Conservation (phyloP, 768 basidiomycete species). For the Xerocomus spinulosus region DNA sequence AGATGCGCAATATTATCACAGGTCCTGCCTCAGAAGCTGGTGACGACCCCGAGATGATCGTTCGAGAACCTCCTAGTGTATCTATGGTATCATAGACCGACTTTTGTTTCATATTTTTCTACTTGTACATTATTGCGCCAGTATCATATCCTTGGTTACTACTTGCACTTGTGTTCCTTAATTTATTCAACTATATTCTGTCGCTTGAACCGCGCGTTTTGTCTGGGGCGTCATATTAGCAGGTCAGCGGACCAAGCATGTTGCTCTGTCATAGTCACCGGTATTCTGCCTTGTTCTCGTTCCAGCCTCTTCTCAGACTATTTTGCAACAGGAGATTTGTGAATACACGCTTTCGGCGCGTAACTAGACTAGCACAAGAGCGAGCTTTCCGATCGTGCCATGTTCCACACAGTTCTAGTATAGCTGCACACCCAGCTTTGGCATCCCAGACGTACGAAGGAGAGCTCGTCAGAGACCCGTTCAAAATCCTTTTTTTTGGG, state of each 20-base stretch:
- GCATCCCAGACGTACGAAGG: not conserved
- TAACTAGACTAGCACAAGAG: not conserved
- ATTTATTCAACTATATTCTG: not conserved
- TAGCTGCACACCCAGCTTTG: not conserved
- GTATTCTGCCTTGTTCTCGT: not conserved
- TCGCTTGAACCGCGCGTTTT: not conserved
- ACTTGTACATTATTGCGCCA: conserved; percentile 10
- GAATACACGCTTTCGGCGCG: not conserved
- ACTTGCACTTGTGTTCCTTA: not conserved
- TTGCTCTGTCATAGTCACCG: not conserved
- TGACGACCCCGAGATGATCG: conserved; percentile 41
- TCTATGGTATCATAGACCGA: conserved; percentile 17
- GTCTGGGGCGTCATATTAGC: too few relatives aligned
- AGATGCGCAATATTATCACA: conserved; percentile 60
- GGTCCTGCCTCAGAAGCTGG: conserved; percentile 49
- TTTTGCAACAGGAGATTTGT: not conserved
- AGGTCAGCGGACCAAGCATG: too few relatives aligned
- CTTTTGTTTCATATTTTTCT: conserved; percentile 6
- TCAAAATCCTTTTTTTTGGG: conserved; percentile 84
- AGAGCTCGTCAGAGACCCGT: conserved; percentile 30
- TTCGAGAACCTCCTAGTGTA: conserved; percentile 15
- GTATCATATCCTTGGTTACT: conserved; percentile 11
- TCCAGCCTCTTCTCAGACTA: not conserved
- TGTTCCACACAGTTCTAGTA: not conserved
- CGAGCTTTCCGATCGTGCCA: not conserved